Conservation (phyloP, 2,329 filamentous ascomycete species). For the Cladophialophora yegresii region DNA sequence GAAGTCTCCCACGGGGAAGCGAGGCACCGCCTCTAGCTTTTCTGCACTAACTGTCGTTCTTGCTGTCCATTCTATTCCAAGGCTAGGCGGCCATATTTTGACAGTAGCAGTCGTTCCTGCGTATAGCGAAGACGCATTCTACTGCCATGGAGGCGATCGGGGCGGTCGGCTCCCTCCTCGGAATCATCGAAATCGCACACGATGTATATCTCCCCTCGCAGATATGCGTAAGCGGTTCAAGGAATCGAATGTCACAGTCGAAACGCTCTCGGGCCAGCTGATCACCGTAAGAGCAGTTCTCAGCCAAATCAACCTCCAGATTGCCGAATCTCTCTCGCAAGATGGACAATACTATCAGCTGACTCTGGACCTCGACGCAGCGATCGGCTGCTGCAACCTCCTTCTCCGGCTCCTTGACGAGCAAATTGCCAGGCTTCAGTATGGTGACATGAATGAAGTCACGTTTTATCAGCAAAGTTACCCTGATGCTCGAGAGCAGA, state of each 20-base stretch:
- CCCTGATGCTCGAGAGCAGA: neutral
- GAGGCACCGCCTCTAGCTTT: neutral
- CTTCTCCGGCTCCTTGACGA: conserved; percentile 1
- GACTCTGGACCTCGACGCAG: neutral
- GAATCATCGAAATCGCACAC: conserved; percentile 1
- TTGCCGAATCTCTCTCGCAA: neutral
- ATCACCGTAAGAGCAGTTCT: neutral
- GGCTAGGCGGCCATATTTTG: neutral
- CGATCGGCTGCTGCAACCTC: conserved; percentile 1
- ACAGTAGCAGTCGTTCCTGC: neutral
- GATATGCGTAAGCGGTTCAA: neutral
- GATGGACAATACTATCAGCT: neutral
- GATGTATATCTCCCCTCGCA: neutral
- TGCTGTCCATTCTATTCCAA: neutral
- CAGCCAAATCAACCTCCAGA: neutral
- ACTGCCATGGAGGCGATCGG: neutral
- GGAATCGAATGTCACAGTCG: neutral
- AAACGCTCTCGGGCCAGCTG: neutral
- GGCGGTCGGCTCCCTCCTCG: neutral
- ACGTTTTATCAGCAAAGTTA: neutral
- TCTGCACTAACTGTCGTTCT: neutral
- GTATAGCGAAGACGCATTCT: too few species aligned
- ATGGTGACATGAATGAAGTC: neutral
- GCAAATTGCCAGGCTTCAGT: neutral
- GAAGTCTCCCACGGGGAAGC: neutral